Base-by-base conservation (phyloP, 371 early-diverging fungal species). In the Gilbertella persicaria region DNA sequence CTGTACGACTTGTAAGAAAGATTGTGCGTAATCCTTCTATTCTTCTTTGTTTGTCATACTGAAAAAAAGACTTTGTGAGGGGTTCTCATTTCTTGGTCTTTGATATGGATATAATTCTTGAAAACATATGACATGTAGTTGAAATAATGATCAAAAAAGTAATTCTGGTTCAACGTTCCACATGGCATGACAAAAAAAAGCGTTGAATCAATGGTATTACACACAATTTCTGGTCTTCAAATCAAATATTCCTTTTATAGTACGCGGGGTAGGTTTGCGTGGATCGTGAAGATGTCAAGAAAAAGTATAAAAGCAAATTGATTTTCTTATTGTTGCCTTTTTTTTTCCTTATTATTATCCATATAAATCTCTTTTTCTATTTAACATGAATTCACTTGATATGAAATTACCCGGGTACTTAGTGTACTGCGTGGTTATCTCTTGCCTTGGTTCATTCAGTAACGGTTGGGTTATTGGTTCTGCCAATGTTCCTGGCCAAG, bases 401-500 rank as follows among this genome's bases (percentile, higher is more conserved):
- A 21, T 71, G 5, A 58, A 53, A 19, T 53, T 57, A 7, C 76
- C 76, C 0, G 43, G 45, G 7, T 66, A 67, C 47, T 73, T 78
- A 71, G 43, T 79, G 6, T 73, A 66, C 37, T 71, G 70, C 54
- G 74, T 67, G 10, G 12, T 71, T n/a, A 52, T 75, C 10, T 43
- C 70, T 19, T 69, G 62, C 12, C 25, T 79, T n/a, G 72, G 66
- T 14, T 71, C 79, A 0, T 56, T 75, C 38, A 67, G 69, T 25
- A 71, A 66, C 33, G 76, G 76, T 12, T 79, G 73, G 53, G 72
- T 73, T 6, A 75, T 79, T 41, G 79, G 76, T n/a, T 67, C 74
- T 10, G 64, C 76, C 35, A 79, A 79, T 47, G 61, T 79, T 45
- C 74, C 72, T 21, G 76, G 65, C 20, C 53, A 69, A 41, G 48